phyloP scores from a whole-genome alignment of 2,329 filamentous ascomycete species.

The Fusarium fujikuroi region DNA sequence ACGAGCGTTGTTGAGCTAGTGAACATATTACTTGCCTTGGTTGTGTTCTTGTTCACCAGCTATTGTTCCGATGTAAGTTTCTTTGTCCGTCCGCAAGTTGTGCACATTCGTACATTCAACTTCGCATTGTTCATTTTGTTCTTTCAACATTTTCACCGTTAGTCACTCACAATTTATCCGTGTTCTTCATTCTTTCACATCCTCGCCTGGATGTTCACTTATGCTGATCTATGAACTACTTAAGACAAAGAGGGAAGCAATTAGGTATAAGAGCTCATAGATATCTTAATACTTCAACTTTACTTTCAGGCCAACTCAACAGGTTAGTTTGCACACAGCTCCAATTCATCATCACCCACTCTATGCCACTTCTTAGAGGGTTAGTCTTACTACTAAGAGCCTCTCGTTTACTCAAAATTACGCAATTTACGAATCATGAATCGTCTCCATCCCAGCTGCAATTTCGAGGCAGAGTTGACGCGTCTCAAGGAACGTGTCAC shows the following conservation, averaged over 20 bases:
- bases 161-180: accelerated
- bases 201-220: background rate
- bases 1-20: too few species aligned
- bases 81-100: too few species aligned
- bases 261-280: accelerated
- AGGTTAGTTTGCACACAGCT: too few species aligned
- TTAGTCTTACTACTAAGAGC: background rate
- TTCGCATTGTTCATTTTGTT: too few species aligned
- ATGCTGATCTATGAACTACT: accelerated
- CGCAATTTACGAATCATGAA: background rate
- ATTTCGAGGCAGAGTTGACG: accelerated
- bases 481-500: background rate
- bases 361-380: background rate
- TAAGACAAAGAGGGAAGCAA: background rate
- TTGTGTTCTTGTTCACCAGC: too few species aligned
- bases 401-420: background rate
- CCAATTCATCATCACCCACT: accelerated
- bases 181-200: background rate
- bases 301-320: background rate
- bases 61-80: too few species aligned
- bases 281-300: too few species aligned
- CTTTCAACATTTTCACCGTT: accelerated
- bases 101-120: accelerated
- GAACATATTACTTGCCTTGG: too few species aligned
- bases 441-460: accelerated